Conservation (phyloP, 306 rosid species). For the Lathyrus aphaca region DNA sequence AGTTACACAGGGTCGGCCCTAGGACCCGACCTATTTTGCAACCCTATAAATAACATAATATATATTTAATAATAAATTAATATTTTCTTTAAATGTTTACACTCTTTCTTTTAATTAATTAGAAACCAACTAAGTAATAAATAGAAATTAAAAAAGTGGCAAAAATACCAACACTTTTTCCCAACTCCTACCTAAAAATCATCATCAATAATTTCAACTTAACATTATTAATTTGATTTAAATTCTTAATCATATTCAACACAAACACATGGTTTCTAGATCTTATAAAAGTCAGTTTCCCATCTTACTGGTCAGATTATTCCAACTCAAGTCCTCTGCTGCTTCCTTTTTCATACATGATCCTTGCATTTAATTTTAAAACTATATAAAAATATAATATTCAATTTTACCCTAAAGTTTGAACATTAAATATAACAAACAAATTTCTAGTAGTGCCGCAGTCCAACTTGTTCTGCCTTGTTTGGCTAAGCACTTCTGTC, state of each 20-base stretch:
- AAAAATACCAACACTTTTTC: too few species aligned
- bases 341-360: conserved; percentile 45
- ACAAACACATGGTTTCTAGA: conserved; percentile 10
- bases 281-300: conserved; percentile 35
- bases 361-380: conserved; percentile 2
- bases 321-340: conserved; percentile 32
- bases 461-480: conserved; percentile 20
- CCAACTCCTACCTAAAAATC: too few species aligned
- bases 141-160: too few species aligned
- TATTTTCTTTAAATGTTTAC: too few species aligned
- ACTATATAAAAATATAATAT: background rate
- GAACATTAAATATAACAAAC: conserved; percentile 33
- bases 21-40: too few species aligned
- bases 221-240: background rate
- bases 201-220: background rate
- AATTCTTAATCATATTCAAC: conserved; percentile 1
- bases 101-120: too few species aligned
- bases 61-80: too few species aligned
- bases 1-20: too few species aligned
- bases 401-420: conserved; percentile 29
- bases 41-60: too few species aligned
- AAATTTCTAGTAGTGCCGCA: conserved; percentile 33
- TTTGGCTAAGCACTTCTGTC: conserved; percentile 50
- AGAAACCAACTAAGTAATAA: too few species aligned
- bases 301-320: conserved; percentile 15